These are phyloP conservation scores for Cutaneotrichosporon sp. DNA, from an alignment of 1,284 basidiomycete species.

Conservation along the genomic window DNA sequence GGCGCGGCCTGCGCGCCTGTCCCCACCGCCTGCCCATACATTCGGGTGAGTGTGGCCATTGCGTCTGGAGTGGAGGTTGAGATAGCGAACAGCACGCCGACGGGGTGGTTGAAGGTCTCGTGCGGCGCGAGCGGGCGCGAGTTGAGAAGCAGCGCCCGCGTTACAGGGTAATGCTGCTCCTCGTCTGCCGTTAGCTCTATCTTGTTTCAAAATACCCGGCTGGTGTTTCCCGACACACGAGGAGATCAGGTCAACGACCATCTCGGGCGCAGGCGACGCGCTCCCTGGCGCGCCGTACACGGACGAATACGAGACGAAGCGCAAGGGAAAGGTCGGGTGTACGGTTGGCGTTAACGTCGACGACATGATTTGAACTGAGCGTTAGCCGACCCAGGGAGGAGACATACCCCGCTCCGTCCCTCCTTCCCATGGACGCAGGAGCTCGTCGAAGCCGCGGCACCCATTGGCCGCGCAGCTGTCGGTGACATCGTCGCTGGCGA, in stretches of 20 bases:
- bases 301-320: constrained; percentile 48
- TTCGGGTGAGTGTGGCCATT: constrained; percentile 37
- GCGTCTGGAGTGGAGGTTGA: constrained; percentile 49
- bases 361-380: constrained; percentile 49
- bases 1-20: constrained; percentile 40
- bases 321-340: constrained; percentile 49
- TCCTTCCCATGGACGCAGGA: constrained; percentile 53
- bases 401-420: constrained; percentile 48
- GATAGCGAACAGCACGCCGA: constrained; percentile 48
- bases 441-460: constrained; percentile 50
- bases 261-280: constrained; percentile 43
- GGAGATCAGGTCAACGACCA: constrained; percentile 50
- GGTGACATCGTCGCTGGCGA: constrained; percentile 50
- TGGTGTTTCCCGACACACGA: constrained; percentile 25
- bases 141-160: constrained; percentile 48
- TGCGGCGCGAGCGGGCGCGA: constrained; percentile 48
- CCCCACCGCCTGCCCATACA: constrained; percentile 37
- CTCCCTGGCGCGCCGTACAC: constrained; percentile 37
- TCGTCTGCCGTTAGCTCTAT: constrained; percentile 32
- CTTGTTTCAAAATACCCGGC: constrained; percentile 8
- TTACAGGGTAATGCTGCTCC: constrained; percentile 49
- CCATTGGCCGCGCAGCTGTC: constrained; percentile 49
- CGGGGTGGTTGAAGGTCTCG: constrained; percentile 54
- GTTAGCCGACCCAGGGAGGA: not conserved
- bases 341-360: constrained; percentile 50